Evolutionary conservation across 2,329 filamentous ascomycete genomes (phyloP), one percentile per base, ranked within the genome.

Genomic region (Colletotrichum gigasporum): DNA sequence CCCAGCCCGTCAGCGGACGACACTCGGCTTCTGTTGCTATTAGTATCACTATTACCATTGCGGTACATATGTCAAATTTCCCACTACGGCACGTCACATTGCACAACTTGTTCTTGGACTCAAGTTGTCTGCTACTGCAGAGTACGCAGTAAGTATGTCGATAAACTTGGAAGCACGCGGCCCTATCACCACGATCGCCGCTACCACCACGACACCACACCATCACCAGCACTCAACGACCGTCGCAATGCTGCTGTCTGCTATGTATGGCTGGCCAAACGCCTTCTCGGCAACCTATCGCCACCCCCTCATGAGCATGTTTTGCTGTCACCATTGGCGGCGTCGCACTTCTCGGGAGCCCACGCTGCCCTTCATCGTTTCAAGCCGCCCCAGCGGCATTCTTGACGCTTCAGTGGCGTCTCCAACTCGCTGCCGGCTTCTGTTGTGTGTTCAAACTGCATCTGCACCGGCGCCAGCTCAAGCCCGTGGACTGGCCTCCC

Each of bases 401-500:
- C 47, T 45, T 37, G 32, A 52, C 26, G 20, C 41, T 34, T n/a
- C 32, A 59, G 10, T 50, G 11, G 32, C 37, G 45, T 32, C 26
- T 47, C 18, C 26, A 18, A 34, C n/a, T 22, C 22, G 42, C 26
- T 18, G 41, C 42, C 39, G 12, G 42, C 56, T 54, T 64, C 56
- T 60, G 61, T 32, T 6, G 18, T 6, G 18, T 24, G 41, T 30
- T 45, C 41, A 26, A 61, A 61, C 35, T 51, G 26, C 48, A 50
- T 54, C 56, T 61, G 56, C 55, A 45, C 20, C 41, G 24, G 61
- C 61, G 34, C n/a, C 48, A 63, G 30, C 47, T 18, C 44, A 34
- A 44, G 6, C 20, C 22, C 18, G 18, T 30, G 34, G 9, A 11
- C 35, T 63, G 58, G 51, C 50, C 37, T 50, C 50, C 44, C 42